Percentiles rank a stretch among this genome's conserved stretches.
Conservation (phyloP, 1,284 basidiomycete species). For the Heterobasidion occidentale region DNA sequence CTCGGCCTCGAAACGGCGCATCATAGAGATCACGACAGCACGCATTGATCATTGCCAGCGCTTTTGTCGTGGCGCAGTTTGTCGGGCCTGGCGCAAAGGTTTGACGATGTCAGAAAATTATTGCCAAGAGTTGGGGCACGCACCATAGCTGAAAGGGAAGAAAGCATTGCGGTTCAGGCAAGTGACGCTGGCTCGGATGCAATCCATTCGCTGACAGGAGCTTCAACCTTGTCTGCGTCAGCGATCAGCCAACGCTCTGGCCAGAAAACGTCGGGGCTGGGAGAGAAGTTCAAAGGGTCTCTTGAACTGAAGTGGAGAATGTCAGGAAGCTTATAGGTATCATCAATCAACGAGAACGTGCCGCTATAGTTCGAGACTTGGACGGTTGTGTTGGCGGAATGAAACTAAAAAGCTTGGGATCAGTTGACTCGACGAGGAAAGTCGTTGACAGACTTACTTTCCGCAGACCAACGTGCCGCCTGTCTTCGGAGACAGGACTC, state of each 20-base stretch:
- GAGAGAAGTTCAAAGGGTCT: constrained; percentile 23
- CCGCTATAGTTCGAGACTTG: constrained; percentile 7
- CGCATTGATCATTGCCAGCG: constrained; percentile 22
- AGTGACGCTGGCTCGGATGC: not conserved
- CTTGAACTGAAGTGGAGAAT: constrained; percentile 13
- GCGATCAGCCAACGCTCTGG: constrained; percentile 24
- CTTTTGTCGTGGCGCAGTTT: constrained; percentile 25
- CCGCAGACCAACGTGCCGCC: constrained; percentile 14
- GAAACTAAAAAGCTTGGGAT: not conserved
- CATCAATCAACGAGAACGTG: constrained; percentile 16
- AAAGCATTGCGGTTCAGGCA: constrained; percentile 16
- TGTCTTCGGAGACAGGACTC: constrained; percentile 23
- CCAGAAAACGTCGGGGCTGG: constrained; percentile 19
- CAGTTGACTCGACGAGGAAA: not conserved
- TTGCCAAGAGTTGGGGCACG: constrained; percentile 3
- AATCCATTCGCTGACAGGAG: not conserved
- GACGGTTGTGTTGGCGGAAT: not conserved
- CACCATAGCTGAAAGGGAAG: constrained; percentile 23
- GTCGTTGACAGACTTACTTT: constrained; percentile 14
- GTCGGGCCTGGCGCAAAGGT: constrained; percentile 4
- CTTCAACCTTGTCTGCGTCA: not conserved
- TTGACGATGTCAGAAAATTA: not conserved
- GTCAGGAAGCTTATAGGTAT: not conserved
- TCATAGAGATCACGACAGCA: constrained; percentile 17
- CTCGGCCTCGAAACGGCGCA: constrained; percentile 19